Evolutionary conservation across 148 eudicot species (phyloP).

Genomic region (Pouteria glomerata): DNA sequence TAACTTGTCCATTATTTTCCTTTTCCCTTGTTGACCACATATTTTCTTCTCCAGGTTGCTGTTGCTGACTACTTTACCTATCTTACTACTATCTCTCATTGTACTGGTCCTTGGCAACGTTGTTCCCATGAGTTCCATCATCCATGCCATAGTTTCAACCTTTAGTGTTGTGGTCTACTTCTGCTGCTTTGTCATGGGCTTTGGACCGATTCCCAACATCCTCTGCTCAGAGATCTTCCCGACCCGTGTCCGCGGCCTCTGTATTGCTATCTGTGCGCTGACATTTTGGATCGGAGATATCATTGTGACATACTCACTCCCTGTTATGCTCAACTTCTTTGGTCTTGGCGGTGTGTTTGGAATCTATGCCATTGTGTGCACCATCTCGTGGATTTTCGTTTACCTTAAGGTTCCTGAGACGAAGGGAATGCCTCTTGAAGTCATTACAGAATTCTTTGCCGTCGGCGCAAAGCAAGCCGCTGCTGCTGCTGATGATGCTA

Average conservation of each 20-base stretch:
- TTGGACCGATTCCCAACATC: slow-evolving; percentile 81
- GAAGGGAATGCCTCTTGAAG: slow-evolving; percentile 88
- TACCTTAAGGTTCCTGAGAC: slow-evolving; percentile 78
- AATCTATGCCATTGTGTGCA: slow-evolving; percentile 63
- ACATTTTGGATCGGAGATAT: slow-evolving; percentile 82
- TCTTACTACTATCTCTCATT: slow-evolving; percentile 46
- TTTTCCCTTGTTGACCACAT: neutral
- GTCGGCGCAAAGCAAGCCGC: slow-evolving; percentile 61
- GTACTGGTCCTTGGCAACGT: slow-evolving; percentile 52
- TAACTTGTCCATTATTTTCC: neutral
- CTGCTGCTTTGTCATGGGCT: slow-evolving; percentile 84
- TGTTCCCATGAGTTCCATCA: slow-evolving; percentile 29
- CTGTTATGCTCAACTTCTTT: slow-evolving; percentile 57
- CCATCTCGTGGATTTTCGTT: slow-evolving; percentile 65
- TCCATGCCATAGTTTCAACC: slow-evolving; percentile 67
- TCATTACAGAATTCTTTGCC: slow-evolving; percentile 76
- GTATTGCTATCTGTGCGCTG: slow-evolving; percentile 83
- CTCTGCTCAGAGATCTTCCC: slow-evolving; percentile 87
- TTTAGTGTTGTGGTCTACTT: slow-evolving; percentile 64
- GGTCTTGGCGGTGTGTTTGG: slow-evolving; percentile 85
- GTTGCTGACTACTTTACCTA: slow-evolving; percentile 61
- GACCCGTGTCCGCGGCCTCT: slow-evolving; percentile 76
- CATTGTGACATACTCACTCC: slow-evolving; percentile 73
- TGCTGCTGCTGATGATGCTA: too few species aligned
- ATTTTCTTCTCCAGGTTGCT: slow-evolving; percentile 46